Conservation (phyloP, 75 land plant species). For the Sequoiadendron giganteum region DNA sequence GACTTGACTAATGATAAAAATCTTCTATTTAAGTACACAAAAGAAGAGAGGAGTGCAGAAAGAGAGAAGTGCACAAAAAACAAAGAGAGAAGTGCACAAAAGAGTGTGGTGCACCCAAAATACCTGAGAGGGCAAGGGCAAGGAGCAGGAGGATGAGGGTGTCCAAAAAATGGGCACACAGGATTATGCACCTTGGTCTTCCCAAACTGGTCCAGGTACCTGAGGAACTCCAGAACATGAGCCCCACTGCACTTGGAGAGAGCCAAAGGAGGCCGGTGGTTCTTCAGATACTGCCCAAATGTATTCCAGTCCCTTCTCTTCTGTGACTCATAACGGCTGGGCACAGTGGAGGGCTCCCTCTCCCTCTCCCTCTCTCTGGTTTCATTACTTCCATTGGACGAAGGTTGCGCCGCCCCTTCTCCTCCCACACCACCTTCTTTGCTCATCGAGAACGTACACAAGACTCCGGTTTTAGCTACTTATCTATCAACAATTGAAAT, state of each 20-base stretch:
- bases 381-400: neutral
- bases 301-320: slow-evolving; percentile 71
- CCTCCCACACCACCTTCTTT: neutral
- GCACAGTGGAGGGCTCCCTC: slow-evolving; percentile 18
- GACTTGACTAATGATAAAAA: too few relatives aligned
- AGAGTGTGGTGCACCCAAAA: too few relatives aligned
- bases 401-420: neutral
- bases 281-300: slow-evolving; percentile 56
- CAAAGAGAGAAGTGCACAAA: too few relatives aligned
- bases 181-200: slow-evolving; percentile 53
- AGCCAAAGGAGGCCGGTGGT: slow-evolving; percentile 59
- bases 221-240: slow-evolving; percentile 58
- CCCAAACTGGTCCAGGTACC: slow-evolving; percentile 64
- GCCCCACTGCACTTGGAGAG: slow-evolving; percentile 60
- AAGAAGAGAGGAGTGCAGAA: too few relatives aligned
- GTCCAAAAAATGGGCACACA: slow-evolving; percentile 61
- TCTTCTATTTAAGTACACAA: too few relatives aligned
- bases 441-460: neutral
- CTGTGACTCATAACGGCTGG: slow-evolving; percentile 66
- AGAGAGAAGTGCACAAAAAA: too few relatives aligned
- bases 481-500: neutral
- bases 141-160: slow-evolving; percentile 60
- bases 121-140: slow-evolving; percentile 52
- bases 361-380: neutral
- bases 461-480: neutral